Base-by-base conservation (phyloP, 768 basidiomycete genomes). In the Phlebiopsis gigantea region DNA sequence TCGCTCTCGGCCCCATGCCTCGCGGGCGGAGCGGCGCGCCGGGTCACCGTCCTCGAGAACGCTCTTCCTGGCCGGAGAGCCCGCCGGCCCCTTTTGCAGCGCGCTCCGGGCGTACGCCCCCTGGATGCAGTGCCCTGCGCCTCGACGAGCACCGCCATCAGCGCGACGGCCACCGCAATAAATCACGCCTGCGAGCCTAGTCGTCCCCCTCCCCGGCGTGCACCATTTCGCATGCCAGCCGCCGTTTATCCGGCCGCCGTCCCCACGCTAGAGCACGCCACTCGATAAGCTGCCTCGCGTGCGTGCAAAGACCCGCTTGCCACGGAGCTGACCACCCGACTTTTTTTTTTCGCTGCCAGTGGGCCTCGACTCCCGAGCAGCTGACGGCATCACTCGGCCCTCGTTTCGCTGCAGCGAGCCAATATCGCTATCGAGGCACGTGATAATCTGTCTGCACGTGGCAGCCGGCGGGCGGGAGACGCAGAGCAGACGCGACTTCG, bases 71-170 rank as follows among this genome's bases (percentile, higher is more conserved):
- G n/a, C 50, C 50, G 34, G 19, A 41, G 30, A 39, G 29, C 50
- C 31, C 34, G 50, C 5, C 50, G 31, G 50, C 50, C 50, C 50
- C 50, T 51, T 51, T 51, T 39, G 31, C 29, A 34, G 31, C 28
- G 50, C 50, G 17, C 34, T 39, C 19, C 50, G 26, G 19, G 19
- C 50, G n/a, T 21, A 22, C 21, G 5, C n/a, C 46, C 22, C 47
- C n/a, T 39, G 50, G 31, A 39, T 9, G 31, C 31, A 51, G 49
- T 39, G 30, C 14, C 31, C 19, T 29, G 25, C n/a, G n/a, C n/a
- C n/a, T n/a, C n/a, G n/a, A n/a, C n/a, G 34, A 12, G 8, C 34
- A 39, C 28, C 28, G 26, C 47, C 25, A 48, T 48, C 47, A 30
- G 8, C 29, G 17, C 46, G 10, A 26, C 25, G 6, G 46, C 46